Conservation (phyloP, 2,329 filamentous ascomycete species). For the Pseudocercospora fijiensis region DNA sequence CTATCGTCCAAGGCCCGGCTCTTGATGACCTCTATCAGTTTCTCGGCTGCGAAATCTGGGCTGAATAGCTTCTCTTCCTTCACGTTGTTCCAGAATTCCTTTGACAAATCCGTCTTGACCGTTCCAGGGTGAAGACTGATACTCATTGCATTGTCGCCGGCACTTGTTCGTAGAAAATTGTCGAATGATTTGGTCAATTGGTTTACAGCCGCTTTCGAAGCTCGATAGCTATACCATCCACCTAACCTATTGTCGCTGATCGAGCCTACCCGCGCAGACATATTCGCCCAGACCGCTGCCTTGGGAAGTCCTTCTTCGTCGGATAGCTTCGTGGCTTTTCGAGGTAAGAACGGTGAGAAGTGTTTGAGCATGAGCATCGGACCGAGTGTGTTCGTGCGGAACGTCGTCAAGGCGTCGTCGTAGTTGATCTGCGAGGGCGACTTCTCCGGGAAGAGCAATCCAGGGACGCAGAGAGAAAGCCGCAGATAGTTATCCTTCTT, state of each 20-base stretch:
- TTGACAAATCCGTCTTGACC: constrained; percentile 71
- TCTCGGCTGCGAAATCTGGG: constrained; percentile 64
- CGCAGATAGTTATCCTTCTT: constrained; percentile 59
- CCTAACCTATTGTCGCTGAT: constrained; percentile 70
- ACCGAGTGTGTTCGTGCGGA: constrained; percentile 70
- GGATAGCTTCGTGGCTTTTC: constrained; percentile 49
- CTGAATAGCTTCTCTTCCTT: constrained; percentile 64
- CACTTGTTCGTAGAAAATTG: constrained; percentile 58
- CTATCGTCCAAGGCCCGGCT: constrained; percentile 52
- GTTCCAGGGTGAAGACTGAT: constrained; percentile 77
- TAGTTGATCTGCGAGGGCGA: constrained; percentile 64
- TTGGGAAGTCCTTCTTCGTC: constrained; percentile 45
- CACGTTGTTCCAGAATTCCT: constrained; percentile 68
- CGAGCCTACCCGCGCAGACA: constrained; percentile 75
- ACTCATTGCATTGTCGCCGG: constrained; percentile 63
- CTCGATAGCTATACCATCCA: constrained; percentile 80
- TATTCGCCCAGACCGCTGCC: constrained; percentile 65
- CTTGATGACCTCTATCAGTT: constrained; percentile 60
- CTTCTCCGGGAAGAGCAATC: constrained; percentile 72
- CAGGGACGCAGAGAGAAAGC: constrained; percentile 68
- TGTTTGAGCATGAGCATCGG: constrained; percentile 76
- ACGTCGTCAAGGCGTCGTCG: constrained; percentile 63
- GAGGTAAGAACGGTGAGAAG: constrained; percentile 67
- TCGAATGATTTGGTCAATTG: constrained; percentile 71
- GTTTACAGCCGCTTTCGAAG: constrained; percentile 72